Evolutionary conservation across 371 early-diverging fungal genomes (phyloP), one percentile per base, ranked within the genome.

Genomic region (Syncephalastrum sp.): DNA sequence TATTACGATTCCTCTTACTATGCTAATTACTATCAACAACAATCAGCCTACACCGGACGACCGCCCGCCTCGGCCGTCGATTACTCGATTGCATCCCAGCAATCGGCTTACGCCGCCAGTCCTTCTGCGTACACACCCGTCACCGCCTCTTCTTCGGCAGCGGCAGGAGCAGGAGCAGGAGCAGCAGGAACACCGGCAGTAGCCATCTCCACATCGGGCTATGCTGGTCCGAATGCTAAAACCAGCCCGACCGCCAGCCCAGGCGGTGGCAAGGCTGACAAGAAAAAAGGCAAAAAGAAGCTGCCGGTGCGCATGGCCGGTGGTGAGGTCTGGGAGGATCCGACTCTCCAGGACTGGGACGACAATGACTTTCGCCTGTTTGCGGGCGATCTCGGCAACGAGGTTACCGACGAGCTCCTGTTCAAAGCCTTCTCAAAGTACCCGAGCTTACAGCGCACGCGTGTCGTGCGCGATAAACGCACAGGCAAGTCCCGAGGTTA

Each of bases 281-380:
- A 43, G 52, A 58, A 49, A 53, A 63, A 49, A 42, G 53, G 63
- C 65, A 69, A 56, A 42, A 81, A 79, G 63, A 83, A 83, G 59
- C 78, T 79, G 8, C 69, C 85, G 1, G 67, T 94, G 33, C 73
- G 98, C 41, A 78, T 82, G 19, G 98, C 96, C 1, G 98, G 92
- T 47, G 98, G 97, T 13, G 89, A 94, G 70, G 83, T 91, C 12
- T 98, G 98, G 98, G 93, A 94, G 63, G 98, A 98, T 61, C 64
- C 81, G n/a, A 86, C 94, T 4, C 68, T 98, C 42, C 75, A 77
- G 43, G 94, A 95, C 42, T 98, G 97, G 95, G 94, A 95, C 55
- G 75, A 82, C 14, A 92, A 91, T 52, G 95, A 93, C 62, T 95
- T 84, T 72, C 76, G 95, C 16, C 61, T 95, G 42, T 95, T 93